Base-by-base conservation (phyloP, 108 stramenopile genomes). In the Pseudonitzschia multiseries region DNA sequence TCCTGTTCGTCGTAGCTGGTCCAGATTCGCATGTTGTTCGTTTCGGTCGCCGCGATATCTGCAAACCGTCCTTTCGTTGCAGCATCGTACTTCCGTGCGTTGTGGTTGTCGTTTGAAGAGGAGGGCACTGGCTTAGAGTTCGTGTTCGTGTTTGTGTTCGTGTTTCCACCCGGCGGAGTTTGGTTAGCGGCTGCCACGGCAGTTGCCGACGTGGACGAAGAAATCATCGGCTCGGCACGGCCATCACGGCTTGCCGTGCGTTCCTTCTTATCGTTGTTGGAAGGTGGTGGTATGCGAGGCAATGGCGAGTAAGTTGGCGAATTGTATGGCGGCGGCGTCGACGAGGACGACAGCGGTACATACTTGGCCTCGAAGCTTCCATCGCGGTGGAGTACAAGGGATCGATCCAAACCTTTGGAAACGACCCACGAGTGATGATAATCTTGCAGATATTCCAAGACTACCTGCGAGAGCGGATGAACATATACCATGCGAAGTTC, bases 401-500 rank as follows among this genome's bases (percentile, higher is more conserved):
- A 72, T 27, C 53, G 36, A 54, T 90, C 79, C 65, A 93, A 78
- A 15, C 86, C 80, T 32, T 86, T 68, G 14, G 65, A 50, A 17
- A 70, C 40, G 4, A 93, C 51, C 87, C 87, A 89, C 14, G 84
- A 78, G 50, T 67, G 53, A 40, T 83, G 82, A 15, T 50, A 41
- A 20, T 76, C 76, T 82, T 93, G 92, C 28, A 93, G 77, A 75
- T 90, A 84, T 81, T 89, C 79, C 61, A 93, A 66, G 18, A 91
- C 86, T 44, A 93, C 83, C 69, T 93, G 89, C 1, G 89, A 90
- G 5, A 93, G 74, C 28, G 92, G 92, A 74, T 93, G 89, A 51
- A 93, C 83, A 69, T 90, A 89, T 32, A 74, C 74, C 28, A 43
- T 78, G 18, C 71, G 62, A 18, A 71, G 32, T 36, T 48, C 46